Evolutionary conservation across 169 alveolate genomes (phyloP), one percentile per base, ranked within the genome.

Genomic region (Plasmodium coatneyi): DNA sequence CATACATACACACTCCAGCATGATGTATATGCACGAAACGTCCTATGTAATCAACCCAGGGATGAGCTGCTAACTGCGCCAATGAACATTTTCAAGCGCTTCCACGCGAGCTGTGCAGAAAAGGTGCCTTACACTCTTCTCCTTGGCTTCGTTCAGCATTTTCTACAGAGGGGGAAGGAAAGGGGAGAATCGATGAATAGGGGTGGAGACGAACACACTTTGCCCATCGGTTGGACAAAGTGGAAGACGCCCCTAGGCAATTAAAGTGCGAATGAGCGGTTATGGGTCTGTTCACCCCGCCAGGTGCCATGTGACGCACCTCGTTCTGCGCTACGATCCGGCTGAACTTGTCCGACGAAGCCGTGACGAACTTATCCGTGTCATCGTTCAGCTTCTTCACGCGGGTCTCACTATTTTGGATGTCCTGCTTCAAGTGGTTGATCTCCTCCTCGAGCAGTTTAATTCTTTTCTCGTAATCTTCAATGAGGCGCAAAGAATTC

Each of bases 101-200:
- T 5, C 87, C 25, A 25, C 3, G 70, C 14, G 28, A 70, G 10
- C n/a, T 3, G 10, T 41, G 81, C 43, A 25, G 39, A 79, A 22
- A n/a, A 12, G 22, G 19, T 1, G 3, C 1, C 84, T 83, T 83
- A 83, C 92, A 39, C 34, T 70, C 52, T 83, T 83, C 76, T 71
- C 82, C 82, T 83, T 71, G 32, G 92, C 92, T 43, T 83, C 92
- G 46, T 36, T 72, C 60, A 83, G 52, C 82, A 83, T 83, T 83
- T 83, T 83, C 92, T 83, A 43, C 71, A 30, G 46, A 46, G 32
- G 78, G 30, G 46, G 71, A 41, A 83, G 71, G 5, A 74, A 34
- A 25, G 22, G 46, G 43, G 56, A 25, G 34, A 28, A 16, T n/a
- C 56, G 25, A 80, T 46, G 16, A 80, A 80, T 46, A 5, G 54